Evolutionary conservation across 108 stramenopile genomes (phyloP).

Genomic region (Bacterosira constricta): DNA sequence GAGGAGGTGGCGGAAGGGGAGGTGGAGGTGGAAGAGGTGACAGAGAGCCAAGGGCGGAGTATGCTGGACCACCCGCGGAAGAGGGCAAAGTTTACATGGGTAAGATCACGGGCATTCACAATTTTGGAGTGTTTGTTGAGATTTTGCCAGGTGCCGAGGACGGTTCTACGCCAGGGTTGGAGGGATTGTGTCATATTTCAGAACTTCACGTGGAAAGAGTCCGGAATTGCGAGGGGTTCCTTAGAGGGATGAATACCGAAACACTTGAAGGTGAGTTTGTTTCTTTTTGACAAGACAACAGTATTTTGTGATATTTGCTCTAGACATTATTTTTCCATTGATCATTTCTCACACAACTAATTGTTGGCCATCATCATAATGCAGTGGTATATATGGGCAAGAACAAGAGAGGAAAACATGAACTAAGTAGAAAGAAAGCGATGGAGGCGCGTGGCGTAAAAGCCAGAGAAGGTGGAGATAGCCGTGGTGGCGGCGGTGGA

Average conservation of each 20-base stretch:
- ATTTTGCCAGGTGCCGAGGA: constrained; percentile 86
- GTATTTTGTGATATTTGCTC: not conserved
- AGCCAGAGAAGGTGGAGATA: constrained; percentile 21
- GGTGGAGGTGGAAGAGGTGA: constrained; percentile 51
- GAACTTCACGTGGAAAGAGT: constrained; percentile 81
- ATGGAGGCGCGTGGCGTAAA: constrained; percentile 48
- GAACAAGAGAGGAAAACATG: constrained; percentile 72
- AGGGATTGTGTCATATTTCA: constrained; percentile 86
- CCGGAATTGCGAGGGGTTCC: constrained; percentile 81
- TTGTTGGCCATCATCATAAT: not conserved
- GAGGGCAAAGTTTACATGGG: constrained; percentile 74
- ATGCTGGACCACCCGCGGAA: constrained; percentile 77
- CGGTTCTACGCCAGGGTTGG: constrained; percentile 75
- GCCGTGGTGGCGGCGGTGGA: not conserved
- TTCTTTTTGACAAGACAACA: no score
- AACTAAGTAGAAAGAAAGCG: constrained; percentile 71
- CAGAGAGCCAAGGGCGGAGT: constrained; percentile 53
- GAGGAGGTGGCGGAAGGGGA: constrained; percentile 44
- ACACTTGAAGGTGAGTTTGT: constrained; percentile 73
- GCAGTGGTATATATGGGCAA: constrained; percentile 66
- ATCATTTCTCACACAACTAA: not conserved
- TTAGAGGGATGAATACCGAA: constrained; percentile 66
- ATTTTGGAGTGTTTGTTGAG: constrained; percentile 85
- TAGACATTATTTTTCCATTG: not conserved
- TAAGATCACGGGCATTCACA: constrained; percentile 79